Base-by-base conservation (phyloP, 2,329 filamentous ascomycete genomes). In the Diplodia corticola region DNA sequence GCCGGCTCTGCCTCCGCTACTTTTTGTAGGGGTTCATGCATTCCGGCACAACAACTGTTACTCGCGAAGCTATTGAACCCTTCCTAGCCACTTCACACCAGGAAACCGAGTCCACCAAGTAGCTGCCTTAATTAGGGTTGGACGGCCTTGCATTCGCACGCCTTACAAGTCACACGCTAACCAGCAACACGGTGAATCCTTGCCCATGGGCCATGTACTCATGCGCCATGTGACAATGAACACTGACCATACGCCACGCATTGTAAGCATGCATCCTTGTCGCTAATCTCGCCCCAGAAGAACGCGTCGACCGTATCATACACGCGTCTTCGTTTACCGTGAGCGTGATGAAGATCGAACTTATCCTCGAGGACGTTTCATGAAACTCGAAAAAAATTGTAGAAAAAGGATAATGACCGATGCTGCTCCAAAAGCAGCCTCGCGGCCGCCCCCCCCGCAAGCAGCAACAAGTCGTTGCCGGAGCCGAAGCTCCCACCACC, bases 381-480 rank as follows among this genome's bases (percentile, higher is more conserved):
- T 12, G 35, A 13, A 37, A 13, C 17, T 17, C 17, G 17, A 12
- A 13, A 22, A 10, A 12, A 10, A 28, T 6, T 9, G 4, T 15
- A 17, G 0, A n/a, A 46, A 10, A 12, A 40, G 12, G 9, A 28
- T 10, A 2, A 57, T 59, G 54, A 22, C 54, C 3, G 37, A 59
- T 22, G 35, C 13, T 13, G 9, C 7, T 30, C 33, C 40, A 48
- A 24, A 60, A 49, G 57, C 57, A 40, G 7, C 57, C 57, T 7
- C 57, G 57, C 26, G 57, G 57, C 40, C 57, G 57, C 5, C 40
- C 57, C n/a, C n/a, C n/a, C 3, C 55, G 55, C 37, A 60, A 60
- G 49, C 26, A 53, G 13, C 50, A 13, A 30, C 33, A 57, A 60
- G 57, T 60, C 40, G 40, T 60, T 60, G 57, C 57, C 26, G 10